Percentiles rank a stretch among this genome's conserved stretches.
phyloP scores from a whole-genome alignment of 2,329 filamentous ascomycete species.

The Coleophoma eucalyptorum region DNA sequence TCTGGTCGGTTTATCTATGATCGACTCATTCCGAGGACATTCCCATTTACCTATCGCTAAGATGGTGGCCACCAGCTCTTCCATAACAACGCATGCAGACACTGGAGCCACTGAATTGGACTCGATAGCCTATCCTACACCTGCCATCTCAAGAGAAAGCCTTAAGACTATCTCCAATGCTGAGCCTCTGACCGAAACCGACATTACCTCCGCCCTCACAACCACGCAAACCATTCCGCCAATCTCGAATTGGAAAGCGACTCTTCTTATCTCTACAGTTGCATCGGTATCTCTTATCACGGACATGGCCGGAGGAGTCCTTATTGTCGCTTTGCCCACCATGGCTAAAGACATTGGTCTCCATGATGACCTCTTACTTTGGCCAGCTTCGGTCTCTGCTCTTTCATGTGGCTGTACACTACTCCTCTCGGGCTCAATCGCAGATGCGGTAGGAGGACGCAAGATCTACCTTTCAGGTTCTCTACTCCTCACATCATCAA shows the following conservation, averaged over 20 bases:
- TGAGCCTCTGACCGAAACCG: no score
- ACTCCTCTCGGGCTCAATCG: constrained; percentile 42
- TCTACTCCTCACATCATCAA: constrained; percentile 37
- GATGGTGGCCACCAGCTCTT: no score
- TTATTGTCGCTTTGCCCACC: constrained; percentile 35
- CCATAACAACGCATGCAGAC: no score
- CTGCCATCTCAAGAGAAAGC: no score
- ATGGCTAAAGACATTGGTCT: constrained; percentile 34
- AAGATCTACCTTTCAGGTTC: constrained; percentile 40
- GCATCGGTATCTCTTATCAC: constrained; percentile 22
- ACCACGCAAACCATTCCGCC: background rate
- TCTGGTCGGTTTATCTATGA: no score
- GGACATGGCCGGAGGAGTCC: constrained; percentile 27
- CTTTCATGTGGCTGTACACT: constrained; percentile 42
- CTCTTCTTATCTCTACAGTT: constrained; percentile 11
- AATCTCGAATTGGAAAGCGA: constrained; percentile 12
- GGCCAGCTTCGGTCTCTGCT: constrained; percentile 28
- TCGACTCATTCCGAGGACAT: no score
- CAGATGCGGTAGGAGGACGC: constrained; percentile 44
- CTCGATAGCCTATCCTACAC: no score
- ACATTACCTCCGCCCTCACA: no score
- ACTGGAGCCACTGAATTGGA: no score
- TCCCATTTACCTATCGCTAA: no score
- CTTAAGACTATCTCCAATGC: no score
- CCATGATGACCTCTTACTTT: constrained; percentile 12